phyloP scores from a whole-genome alignment of 2,329 filamentous ascomycete species.

The Falciphora oryzae region DNA sequence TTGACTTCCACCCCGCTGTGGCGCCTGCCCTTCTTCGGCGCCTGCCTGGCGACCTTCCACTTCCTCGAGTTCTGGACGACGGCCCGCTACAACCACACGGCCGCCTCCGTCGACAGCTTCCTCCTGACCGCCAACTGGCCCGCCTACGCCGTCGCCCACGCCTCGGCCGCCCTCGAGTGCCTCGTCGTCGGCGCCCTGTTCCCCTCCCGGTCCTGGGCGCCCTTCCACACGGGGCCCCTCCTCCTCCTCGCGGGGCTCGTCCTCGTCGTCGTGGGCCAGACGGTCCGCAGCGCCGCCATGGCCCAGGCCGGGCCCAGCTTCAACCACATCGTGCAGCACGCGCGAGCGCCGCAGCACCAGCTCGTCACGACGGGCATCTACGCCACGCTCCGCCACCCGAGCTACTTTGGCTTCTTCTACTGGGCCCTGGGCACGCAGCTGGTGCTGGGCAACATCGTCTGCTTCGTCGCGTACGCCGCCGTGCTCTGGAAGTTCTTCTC shows the following conservation, averaged over 20 bases:
- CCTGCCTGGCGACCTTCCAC: conserved; percentile 73
- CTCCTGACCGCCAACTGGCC: conserved; percentile 80
- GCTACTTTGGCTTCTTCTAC: conserved; percentile 98
- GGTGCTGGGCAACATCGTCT: conserved; percentile 77
- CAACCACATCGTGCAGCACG: conserved; percentile 78
- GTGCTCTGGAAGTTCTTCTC: conserved; percentile 86
- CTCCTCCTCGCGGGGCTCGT: conserved; percentile 52
- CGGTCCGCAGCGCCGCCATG: conserved; percentile 78
- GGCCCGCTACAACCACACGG: conserved; percentile 71
- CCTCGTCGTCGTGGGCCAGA: conserved; percentile 66
- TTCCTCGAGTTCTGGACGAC: conserved; percentile 96
- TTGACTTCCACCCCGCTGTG: conserved; percentile 44
- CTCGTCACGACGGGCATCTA: conserved; percentile 86
- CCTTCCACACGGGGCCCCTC: conserved; percentile 35
- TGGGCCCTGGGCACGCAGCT: conserved; percentile 95
- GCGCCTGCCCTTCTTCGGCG: conserved; percentile 62
- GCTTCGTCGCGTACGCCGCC: conserved; percentile 64
- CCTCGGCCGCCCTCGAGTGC: conserved; percentile 67
- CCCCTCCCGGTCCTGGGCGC: conserved; percentile 41
- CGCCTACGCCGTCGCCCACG: conserved; percentile 78
- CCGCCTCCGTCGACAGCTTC: conserved; percentile 69
- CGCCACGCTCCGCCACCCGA: conserved; percentile 69
- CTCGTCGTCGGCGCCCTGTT: conserved; percentile 53
- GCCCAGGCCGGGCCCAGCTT: conserved; percentile 82
- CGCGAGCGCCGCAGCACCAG: conserved; percentile 60